A percentile compares a stretch with the other conserved stretches of the same genome.
Conservation (phyloP, 2,329 filamentous ascomycete species). For the Tolypocladium amazonense region DNA sequence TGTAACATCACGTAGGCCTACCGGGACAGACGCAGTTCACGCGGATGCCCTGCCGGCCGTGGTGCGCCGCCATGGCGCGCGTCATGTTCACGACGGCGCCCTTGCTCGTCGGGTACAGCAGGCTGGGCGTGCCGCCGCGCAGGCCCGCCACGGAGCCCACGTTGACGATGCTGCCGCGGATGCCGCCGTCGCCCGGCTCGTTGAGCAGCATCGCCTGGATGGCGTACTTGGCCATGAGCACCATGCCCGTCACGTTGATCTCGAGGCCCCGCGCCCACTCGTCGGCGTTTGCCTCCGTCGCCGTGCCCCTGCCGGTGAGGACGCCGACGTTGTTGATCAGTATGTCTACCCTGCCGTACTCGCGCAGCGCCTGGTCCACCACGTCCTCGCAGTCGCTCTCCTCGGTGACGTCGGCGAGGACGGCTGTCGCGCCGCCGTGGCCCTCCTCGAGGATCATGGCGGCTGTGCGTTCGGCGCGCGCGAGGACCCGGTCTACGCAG, state of each 20-base stretch:
- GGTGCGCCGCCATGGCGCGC: conserved; percentile 38
- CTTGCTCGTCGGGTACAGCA: conserved; percentile 37
- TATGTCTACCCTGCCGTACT: conserved; percentile 49
- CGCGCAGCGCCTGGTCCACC: conserved; percentile 27
- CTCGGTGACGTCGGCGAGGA: conserved; percentile 43
- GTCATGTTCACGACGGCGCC: conserved; percentile 41
- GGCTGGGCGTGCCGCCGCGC: conserved; percentile 31
- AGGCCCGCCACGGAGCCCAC: conserved; percentile 51
- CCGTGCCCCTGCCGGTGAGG: conserved; percentile 46
- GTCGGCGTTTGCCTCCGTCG: conserved; percentile 48
- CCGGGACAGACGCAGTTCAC: conserved; percentile 40
- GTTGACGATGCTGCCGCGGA: conserved; percentile 46
- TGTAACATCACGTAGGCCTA: neutral
- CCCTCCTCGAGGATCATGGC: conserved; percentile 35
- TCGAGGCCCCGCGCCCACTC: conserved; percentile 46
- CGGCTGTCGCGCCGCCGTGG: conserved; percentile 28
- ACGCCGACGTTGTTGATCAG: conserved; percentile 57
- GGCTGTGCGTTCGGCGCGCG: conserved; percentile 40
- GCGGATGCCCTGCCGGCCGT: conserved; percentile 31
- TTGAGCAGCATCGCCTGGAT: conserved; percentile 51
- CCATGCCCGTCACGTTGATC: conserved; percentile 55
- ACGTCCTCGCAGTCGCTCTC: conserved; percentile 37
- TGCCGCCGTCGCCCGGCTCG: conserved; percentile 21
- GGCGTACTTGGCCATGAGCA: conserved; percentile 50
- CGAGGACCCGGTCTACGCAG: conserved; percentile 42